Base-by-base conservation (phyloP, 2,329 filamentous ascomycete species). In the Cyphellophora europaea region DNA sequence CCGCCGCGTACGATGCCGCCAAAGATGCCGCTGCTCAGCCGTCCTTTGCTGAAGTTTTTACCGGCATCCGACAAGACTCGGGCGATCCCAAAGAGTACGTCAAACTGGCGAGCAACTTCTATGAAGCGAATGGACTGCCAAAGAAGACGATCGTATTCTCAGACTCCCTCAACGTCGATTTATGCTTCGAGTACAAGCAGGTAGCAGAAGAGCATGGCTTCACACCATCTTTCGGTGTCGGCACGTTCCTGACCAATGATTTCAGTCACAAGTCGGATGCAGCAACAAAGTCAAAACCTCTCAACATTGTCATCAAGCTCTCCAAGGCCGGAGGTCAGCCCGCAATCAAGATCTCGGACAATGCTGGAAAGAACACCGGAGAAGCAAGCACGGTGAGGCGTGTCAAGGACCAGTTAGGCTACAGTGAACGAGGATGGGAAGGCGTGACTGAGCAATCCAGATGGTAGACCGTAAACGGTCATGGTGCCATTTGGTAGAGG, bases 221-320 rank as follows among this genome's bases (percentile, higher is more conserved):
- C 58, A 74, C 79, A 41, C 82, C 89, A 10, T 83, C 82, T 0
- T 98, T 98, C 62, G 91, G 91, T 41, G 83, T 98, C 1, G 91
- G 91, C 4, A 98, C 91, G 0, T 96, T 85, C 60, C 71, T 98
- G 50, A 98, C 91, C 3, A 95, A 98, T 53, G 91, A 98, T 58
- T 98, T 91, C 56, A 65, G 64, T n/a, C 75, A 82, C 45, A 64
- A 72, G 41, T 76, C 69, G 21, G 82, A 79, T 1, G 32, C 38
- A 11, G 79, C 79, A 25, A 77, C 77, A 48, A 96, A 95, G 61
- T 95, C 88, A 1, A 76, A 79, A 11, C 91, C 91, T 0, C 65
- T 98, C 36, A 98, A 98, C 53, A 98, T 98, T 51, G 91, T 98
- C 48, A 95, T 98, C 63, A 98, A 98, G 64, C 72, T 98, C 41